Conservation (phyloP, 2,329 filamentous ascomycete species). For the Colletotrichum sp. region DNA sequence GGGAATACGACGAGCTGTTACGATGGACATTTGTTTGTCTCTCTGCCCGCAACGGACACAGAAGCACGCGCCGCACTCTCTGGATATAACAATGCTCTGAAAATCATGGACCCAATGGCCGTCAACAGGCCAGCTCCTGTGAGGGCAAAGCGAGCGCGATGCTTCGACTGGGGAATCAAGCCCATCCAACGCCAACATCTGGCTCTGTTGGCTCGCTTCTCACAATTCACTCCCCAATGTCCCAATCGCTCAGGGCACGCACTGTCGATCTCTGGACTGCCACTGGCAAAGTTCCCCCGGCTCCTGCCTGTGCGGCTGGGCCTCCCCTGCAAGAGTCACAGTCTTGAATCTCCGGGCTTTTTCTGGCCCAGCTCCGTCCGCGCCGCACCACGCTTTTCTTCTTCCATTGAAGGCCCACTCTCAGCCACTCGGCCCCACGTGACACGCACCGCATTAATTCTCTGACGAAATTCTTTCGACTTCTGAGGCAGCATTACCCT, state of each 20-base stretch:
- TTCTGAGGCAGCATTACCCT: conserved; percentile 6
- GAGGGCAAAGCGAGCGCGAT: neutral
- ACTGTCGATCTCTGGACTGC: conserved; percentile 17
- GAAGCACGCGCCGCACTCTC: neutral
- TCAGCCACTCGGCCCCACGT: conserved; percentile 20
- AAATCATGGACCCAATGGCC: neutral
- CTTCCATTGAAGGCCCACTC: conserved; percentile 3
- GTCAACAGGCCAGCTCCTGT: neutral
- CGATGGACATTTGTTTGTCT: neutral
- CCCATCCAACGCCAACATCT: neutral
- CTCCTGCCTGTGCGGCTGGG: neutral
- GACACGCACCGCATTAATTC: conserved; percentile 19
- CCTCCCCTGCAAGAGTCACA: neutral
- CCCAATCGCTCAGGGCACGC: neutral
- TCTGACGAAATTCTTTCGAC: neutral
- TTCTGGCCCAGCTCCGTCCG: conserved; percentile 11
- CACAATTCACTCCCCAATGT: neutral
- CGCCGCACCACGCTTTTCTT: conserved; percentile 19
- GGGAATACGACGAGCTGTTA: neutral
- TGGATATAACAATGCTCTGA: neutral
- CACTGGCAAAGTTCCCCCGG: neutral
- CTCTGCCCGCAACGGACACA: neutral
- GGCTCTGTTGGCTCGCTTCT: neutral
- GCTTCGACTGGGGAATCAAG: neutral
- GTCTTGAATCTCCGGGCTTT: neutral